These are phyloP conservation scores for Suillus decipiens DNA, from an alignment of 768 basidiomycete genomes.

Conservation along the genomic window DNA sequence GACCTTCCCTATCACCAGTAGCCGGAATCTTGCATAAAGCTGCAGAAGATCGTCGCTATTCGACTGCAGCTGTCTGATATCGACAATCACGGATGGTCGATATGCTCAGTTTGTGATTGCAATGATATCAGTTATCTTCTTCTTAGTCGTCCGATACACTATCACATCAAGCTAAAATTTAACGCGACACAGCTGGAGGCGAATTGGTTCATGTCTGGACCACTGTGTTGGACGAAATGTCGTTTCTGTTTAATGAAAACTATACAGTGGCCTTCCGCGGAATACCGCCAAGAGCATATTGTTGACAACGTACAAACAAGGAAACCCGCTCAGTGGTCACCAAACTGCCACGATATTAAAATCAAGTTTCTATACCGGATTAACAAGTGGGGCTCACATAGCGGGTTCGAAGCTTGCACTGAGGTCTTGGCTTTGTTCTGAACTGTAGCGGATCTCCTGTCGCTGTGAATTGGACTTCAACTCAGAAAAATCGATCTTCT, in stretches of 20 bases:
- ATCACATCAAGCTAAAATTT: neutral
- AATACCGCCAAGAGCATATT: neutral
- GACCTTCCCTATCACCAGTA: constrained; percentile 14
- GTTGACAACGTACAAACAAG: constrained; percentile 8
- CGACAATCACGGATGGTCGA: neutral
- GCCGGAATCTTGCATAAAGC: constrained; percentile 11
- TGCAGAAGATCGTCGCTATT: constrained; percentile 4
- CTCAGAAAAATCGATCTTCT: constrained; percentile 8
- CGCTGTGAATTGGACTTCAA: constrained; percentile 1
- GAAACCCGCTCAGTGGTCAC: constrained; percentile 3
- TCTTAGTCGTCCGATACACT: neutral
- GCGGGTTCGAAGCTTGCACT: constrained; percentile 4
- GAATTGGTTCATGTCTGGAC: constrained; percentile 4
- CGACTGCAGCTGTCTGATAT: constrained; percentile 3
- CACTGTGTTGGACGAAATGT: constrained; percentile 1
- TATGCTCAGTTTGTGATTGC: neutral
- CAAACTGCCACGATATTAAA: neutral
- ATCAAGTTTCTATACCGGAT: too few relatives aligned
- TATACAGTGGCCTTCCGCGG: neutral
- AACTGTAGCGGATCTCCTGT: neutral
- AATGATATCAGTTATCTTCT: constrained; percentile 3
- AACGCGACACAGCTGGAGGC: neutral
- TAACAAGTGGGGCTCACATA: neutral
- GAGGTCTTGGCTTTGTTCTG: constrained; percentile 1
- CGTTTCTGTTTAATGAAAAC: constrained; percentile 3